Base-by-base conservation (phyloP, 192 early-diverging fungal species). In the Mortierella hygrophila region DNA sequence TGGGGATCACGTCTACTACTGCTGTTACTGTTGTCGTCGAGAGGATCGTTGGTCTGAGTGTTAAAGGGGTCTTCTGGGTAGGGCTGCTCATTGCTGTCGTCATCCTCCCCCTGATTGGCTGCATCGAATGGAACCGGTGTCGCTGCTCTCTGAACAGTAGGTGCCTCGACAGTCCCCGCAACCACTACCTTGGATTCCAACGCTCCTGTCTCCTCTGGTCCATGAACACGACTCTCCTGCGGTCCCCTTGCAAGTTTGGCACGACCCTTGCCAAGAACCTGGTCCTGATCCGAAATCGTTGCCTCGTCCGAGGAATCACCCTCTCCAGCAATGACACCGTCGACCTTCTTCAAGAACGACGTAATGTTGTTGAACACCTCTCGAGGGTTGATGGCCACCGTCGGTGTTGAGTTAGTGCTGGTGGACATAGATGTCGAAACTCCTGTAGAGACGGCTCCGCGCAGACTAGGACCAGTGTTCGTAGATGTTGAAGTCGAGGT, bases 311-410 rank as follows among this genome's bases (percentile, higher is more conserved):
- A 76, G 41, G 75, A 82, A 52, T 52, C 55, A 44, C 44, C 44
- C 18, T 82, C 81, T 10, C 81, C 81, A 23, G 75, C 75, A 72
- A 82, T 82, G 5, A 77, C 81, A 8, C 81, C 81, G 40, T 82
- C 81, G 4, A 78, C 82, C 13, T 78, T 83, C 40, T 83, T 83
- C 37, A 83, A 49, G 69, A 83, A 83, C 46, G 82, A 65, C 2
- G 82, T 72, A 42, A 83, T 74, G 63, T 74, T 83, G 72, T 57
- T 78, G 38, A 83, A 35, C 3, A 83, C 82, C 3, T 70, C 71
- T 29, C 76, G 35, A 6, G 82, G 76, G 29, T 49, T 83, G 13
- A 83, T 78, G 1, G 60, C 46, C 13, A 69, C 44, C 20, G 60
- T 42, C 11, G 42, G 23, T 21, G 77, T 35, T 3, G 46, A 52